Conservation (phyloP, 164 flowering plant species). For the Chimonanthus salicifolius region DNA sequence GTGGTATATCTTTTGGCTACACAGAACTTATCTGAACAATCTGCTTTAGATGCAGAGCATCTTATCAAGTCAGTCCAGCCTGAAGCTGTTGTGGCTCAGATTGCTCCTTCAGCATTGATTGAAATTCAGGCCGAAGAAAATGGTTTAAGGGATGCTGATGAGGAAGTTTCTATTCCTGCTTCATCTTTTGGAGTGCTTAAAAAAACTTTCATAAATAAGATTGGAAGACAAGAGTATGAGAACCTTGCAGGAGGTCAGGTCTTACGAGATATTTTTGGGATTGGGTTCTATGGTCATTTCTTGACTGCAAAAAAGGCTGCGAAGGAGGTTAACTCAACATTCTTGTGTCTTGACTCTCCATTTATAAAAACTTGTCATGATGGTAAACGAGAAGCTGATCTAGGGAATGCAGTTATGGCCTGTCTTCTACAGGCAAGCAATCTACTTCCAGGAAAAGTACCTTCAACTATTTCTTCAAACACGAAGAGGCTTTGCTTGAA, state of each 20-base stretch:
- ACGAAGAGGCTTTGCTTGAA: slow-evolving; percentile 31
- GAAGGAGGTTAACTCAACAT: slow-evolving; percentile 57
- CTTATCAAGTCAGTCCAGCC: slow-evolving; percentile 64
- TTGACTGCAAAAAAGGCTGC: slow-evolving; percentile 68
- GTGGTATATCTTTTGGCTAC: slow-evolving; percentile 62
- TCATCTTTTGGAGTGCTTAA: slow-evolving; percentile 59
- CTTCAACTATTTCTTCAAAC: slow-evolving; percentile 18
- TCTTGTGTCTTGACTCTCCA: slow-evolving; percentile 63
- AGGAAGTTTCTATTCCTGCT: slow-evolving; percentile 41
- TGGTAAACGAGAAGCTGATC: slow-evolving; percentile 13
- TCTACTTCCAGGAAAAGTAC: slow-evolving; percentile 44
- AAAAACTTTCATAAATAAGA: slow-evolving; percentile 58
- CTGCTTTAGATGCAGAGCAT: slow-evolving; percentile 59
- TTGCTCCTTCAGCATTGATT: slow-evolving; percentile 23
- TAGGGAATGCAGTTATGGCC: slow-evolving; percentile 7
- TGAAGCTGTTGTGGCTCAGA: slow-evolving; percentile 67
- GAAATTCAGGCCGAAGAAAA: slow-evolving; percentile 18
- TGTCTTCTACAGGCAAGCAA: slow-evolving; percentile 30
- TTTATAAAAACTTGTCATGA: slow-evolving; percentile 14
- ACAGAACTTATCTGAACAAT: slow-evolving; percentile 75
- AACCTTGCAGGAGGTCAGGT: slow-evolving; percentile 63
- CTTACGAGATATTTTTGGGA: slow-evolving; percentile 71
- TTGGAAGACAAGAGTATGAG: slow-evolving; percentile 59
- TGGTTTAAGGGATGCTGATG: not conserved
- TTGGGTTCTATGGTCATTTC: slow-evolving; percentile 67